Evolutionary conservation across 2,329 filamentous ascomycete species (phyloP).

Genomic region (Verticillium isaacii): DNA sequence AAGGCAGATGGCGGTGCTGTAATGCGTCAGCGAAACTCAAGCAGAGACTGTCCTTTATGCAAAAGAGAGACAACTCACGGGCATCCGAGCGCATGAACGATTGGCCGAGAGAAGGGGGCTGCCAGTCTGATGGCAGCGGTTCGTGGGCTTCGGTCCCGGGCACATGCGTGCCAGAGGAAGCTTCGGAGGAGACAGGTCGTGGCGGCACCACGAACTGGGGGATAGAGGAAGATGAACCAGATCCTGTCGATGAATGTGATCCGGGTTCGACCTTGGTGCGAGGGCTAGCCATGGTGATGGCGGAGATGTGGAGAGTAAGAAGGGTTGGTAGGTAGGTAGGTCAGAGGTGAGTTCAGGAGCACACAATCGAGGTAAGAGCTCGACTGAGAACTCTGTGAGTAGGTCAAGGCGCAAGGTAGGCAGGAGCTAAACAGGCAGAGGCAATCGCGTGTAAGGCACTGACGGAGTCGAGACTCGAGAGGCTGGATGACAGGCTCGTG

Average conservation of each 20-base stretch:
- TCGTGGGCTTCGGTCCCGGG: not conserved
- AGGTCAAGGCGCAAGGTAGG: too few species aligned
- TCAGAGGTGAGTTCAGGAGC: too few species aligned
- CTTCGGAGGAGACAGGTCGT: not conserved
- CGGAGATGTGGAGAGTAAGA: not conserved
- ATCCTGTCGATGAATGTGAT: not conserved
- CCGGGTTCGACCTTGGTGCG: not conserved
- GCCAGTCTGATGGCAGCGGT: not conserved
- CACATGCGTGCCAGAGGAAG: not conserved
- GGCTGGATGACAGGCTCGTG: too few species aligned
- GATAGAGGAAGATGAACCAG: not conserved
- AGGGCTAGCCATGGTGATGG: not conserved
- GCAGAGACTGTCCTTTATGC: too few species aligned
- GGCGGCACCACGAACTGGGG: not conserved
- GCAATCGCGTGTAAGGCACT: too few species aligned
- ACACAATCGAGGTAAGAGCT: too few species aligned
- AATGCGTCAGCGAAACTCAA: not conserved
- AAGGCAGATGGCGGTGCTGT: not conserved
- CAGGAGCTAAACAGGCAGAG: too few species aligned
- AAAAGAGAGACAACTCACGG: not conserved
- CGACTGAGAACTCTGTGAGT: too few species aligned
- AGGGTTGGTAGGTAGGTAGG: not conserved
- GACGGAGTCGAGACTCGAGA: too few species aligned
- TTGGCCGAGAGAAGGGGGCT: not conserved
- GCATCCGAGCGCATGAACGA: not conserved